Base-by-base conservation (phyloP, 805 yeast species). In the Brettanomyces naardenensis region DNA sequence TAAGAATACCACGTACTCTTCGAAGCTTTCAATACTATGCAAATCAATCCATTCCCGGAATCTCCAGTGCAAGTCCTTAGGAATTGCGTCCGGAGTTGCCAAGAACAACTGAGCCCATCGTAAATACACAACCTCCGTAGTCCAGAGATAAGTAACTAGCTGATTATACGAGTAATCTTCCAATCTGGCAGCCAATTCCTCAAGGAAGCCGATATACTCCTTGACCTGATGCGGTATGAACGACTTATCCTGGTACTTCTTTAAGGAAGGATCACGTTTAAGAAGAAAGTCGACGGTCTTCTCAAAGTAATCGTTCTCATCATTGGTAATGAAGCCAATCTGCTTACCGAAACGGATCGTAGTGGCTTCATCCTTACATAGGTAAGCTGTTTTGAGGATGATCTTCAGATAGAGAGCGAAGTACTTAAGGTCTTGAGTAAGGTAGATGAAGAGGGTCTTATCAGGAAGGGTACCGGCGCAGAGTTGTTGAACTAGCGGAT, bases 251-350 rank as follows among this genome's bases (percentile, higher is more conserved):
- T 31, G 9, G 14, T 33, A 17, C 13, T 17, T 13, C 6, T 11
- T 19, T 11, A 33, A 19, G n/a, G 29, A 14, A 10, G 10, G n/a
- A 33, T 33, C 36, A 11, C 20, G 11, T 22, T 17, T 19, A 7
- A 5, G 4, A 3, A 33, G 21, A 5, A 33, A 10, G 18, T 25
- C 15, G 14, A 33, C n/a, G 14, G 36, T 23, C 29, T 17, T 26
- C 17, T 33, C 36, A 22, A 33, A 33, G 19, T 33, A 33, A 13
- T 22, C 28, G 14, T 33, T 33, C 29, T 33, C 36, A 25, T 33
- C 36, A 19, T 23, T 25, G 21, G 26, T 15, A 14, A 33, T 33
- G 14, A 33, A 33, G 14, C 36, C 36, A 25, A 33, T 25, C n/a
- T 33, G 36, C 25, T 33, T 33, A 18, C 36, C 36, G n/a, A 23